These are phyloP conservation scores for Penicillium decumbens DNA, from an alignment of 2,329 filamentous ascomycete species.

Conservation along the genomic window DNA sequence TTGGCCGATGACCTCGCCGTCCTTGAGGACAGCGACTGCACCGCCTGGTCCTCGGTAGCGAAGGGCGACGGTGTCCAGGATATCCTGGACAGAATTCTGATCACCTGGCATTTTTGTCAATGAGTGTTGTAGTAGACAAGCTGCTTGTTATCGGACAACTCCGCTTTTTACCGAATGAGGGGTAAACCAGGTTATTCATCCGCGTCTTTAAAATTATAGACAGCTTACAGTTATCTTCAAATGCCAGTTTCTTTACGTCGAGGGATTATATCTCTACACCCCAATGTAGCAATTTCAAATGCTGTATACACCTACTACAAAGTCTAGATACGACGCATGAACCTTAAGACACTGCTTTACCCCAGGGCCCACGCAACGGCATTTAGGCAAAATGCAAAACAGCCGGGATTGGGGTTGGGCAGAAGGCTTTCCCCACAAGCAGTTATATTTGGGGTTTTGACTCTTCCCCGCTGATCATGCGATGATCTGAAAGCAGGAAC, in stretches of 20 bases:
- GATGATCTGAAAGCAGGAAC: not conserved
- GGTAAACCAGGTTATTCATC: not conserved
- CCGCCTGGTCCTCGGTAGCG: conserved; percentile 41
- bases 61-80: conserved; percentile 19
- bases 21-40: conserved; percentile 40
- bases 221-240: not conserved
- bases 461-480: not conserved
- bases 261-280: not conserved
- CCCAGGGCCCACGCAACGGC: not conserved
- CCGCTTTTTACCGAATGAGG: conserved; percentile 11
- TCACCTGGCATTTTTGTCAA: conserved; percentile 8
- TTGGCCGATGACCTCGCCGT: conserved; percentile 41
- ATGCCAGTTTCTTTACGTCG: not conserved
- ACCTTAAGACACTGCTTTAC: not conserved
- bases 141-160: conserved; percentile 4
- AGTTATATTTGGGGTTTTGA: not conserved
- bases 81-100: conserved; percentile 9
- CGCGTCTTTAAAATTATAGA: not conserved
- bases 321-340: not conserved
- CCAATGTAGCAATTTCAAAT: not conserved
- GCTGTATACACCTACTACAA: not conserved
- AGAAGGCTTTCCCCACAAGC: not conserved
- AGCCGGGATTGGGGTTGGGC: conserved; percentile 1
- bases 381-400: conserved; percentile 4
- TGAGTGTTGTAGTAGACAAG: not conserved